Evolutionary conservation across 2,329 filamentous ascomycete species (phyloP), one percentile per base, ranked within the genome.

Genomic region (Fusarium sp.): DNA sequence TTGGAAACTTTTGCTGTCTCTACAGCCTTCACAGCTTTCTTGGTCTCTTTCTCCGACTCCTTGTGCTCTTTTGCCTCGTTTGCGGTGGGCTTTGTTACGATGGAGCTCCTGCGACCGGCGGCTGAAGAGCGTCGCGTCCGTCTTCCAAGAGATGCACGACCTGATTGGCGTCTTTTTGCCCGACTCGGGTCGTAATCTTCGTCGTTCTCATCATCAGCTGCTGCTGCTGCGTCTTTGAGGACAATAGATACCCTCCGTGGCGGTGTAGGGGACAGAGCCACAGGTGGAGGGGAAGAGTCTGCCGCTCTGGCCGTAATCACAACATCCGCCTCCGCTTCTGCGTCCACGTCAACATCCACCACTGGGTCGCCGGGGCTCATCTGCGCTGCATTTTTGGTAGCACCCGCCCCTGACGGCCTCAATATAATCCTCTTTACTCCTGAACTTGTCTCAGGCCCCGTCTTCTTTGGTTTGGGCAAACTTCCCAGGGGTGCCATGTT

Each of bases 401-500:
- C 63, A 48, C 55, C 67, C 58, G 67, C 70, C 41, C 73, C 76
- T 51, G 79, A 80, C 27, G 78, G 77, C 72, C 82, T 83, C 56
- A 85, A 70, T 35, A 85, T 81, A 51, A 85, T 84, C 71, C 79
- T 84, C 61, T 80, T 79, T 35, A 80, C 76, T 47, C 75, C 61
- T 29, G 69, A 58, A 18, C 66, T 67, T 51, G 73, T 70, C 61
- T 77, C 72, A 48, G 63, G 72, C 11, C 66, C 77, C 23, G 66
- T 71, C 73, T 76, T 80, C 75, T 81, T 83, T 36, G 78, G 85
- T 79, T 87, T 88, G 14, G 94, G 94, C 70, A 89, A 83, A 54
- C 89, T 85, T 39, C 94, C 94, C 56, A 97, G 81, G 25, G 94
- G 90, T 52, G 89, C 90, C 94, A 97, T 97, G 73, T 90, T 90